Base-by-base conservation (phyloP, 2,329 filamentous ascomycete species). In the Didymella glomerata region DNA sequence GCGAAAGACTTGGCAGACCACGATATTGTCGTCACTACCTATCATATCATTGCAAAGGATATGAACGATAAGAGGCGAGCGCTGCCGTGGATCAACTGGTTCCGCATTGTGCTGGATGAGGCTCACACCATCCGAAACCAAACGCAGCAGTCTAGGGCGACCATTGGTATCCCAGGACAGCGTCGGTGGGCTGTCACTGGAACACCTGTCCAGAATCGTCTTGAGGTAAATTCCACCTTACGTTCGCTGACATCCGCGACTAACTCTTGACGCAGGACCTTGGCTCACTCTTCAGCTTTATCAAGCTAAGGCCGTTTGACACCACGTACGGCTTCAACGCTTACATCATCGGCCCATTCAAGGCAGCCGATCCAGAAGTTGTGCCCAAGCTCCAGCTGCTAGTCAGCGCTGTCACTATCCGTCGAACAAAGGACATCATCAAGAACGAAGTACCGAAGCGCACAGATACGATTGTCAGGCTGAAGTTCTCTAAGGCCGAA, bases 131-230 rank as follows among this genome's bases (percentile, higher is more conserved):
- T 99, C 65, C 91, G 95, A 25, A 94, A 96, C 68, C 89, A 91
- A 63, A 86, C 83, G 3, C 94, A 93, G 0, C 90, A 94, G 66
- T 96, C 93, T 53, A 92, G 93, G 74, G 91, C 92, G 3, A 91
- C 95, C 20, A 93, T 92, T 64, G 85, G 87, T 20, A 82, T 98
- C 2, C 85, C 90, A 60, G 91, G 93, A 2, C 86, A 91, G 71
- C 87, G 93, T 30, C 89, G 93, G 32, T 99, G 95, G 95, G 94
- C 93, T 2, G 92, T 98, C n/a, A 98, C 95, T 0, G 95, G 94
- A 54, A 98, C 95, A 0, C 95, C 93, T 0, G 91, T 98, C 9
- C 94, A 98, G 77, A 99, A 99, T 72, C 89, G 91, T 4, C 83
- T 98, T 2, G 70, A 93, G 27, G 64, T 66, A 51, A 49, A 50